Base-by-base conservation (phyloP, 176 grass and related monocot species). In the Hordeum vulgare region DNA sequence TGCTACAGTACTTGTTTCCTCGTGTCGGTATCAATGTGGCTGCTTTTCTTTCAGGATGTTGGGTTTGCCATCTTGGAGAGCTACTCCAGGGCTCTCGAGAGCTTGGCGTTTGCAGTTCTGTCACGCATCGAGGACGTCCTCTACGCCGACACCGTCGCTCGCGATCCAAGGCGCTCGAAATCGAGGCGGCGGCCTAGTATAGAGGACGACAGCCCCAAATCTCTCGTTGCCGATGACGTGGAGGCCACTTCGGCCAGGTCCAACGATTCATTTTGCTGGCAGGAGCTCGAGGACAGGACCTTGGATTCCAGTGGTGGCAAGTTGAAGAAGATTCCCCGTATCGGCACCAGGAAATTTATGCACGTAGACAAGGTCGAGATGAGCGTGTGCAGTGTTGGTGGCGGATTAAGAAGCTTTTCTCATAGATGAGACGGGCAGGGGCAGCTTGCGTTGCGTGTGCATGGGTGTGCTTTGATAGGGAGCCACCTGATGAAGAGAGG, bases 111-210 rank as follows among this genome's bases (percentile, higher is more conserved):
- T 4, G 85, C 88, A 1, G 86, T 95, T 20, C 14, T 90, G 73
- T 92, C 93, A 11, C 90, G 90, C 26, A 90, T 95, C 3, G 93
- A 95, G 58, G 90, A 95, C n/a, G 93, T 95, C 15, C 75, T 95
- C 14, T 81, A 90, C 0, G 93, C 90, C 6, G 85, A 90, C 71
- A 73, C 64, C 4, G 2, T 89, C 2, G 71, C 71, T 34, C 72
- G 56, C 39, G 87, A 95, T 24, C 83, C 71, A 3, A 73, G 41
- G 65, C 78, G 78, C 42, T 8, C 8, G 0, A 71, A 41, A 58
- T 88, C 90, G 2, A 91, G 61, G 58, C 81, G 77, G 40, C 37
- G 74, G 51, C 75, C 90, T 2, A 90, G 84, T 28, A 9, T 90
- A 44, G 69, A 18, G 12, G 84, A 41, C 77, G 84, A 31, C 84